Evolutionary conservation across 805 yeast species (phyloP), one percentile per base, ranked within the genome.

Genomic region (Danielia reshetovae): DNA sequence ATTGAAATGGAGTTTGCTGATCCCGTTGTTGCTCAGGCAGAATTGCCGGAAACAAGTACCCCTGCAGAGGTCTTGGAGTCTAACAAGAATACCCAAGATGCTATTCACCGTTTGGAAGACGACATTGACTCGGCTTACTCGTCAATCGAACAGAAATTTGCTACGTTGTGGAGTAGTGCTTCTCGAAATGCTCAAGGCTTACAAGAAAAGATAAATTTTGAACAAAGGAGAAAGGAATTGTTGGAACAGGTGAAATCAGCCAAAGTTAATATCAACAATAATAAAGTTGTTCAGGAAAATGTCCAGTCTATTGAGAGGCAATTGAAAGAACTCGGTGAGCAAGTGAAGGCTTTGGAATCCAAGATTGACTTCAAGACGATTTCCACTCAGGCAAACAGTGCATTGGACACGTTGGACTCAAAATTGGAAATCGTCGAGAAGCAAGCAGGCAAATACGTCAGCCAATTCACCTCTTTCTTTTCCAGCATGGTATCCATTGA

Each of bases 361-460:
- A 48, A 51, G 10, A 37, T 58, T 14, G 53, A 59, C 28, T 36
- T 62, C n/a, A 36, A 48, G 14, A 41, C 42, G 15, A 40, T 60
- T 21, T 40, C 55, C n/a, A 27, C 29, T 4, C 63, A 51, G 36
- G 86, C 83, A 46, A 70, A 69, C 29, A 76, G 74, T 24, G 68
- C 68, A 33, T 64, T 88, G 32, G 89, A 85, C 42, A 73, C 75
- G 6, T 68, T 89, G 40, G 97, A 88, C 55, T 62, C 74, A 7
- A 43, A 79, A 46, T 65, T 89, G 29, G 95, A 85, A 46, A 67
- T 68, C 34, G 79, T 86, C 6, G 96, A 89, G 54, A 74, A 72
- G 33, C 59, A 70, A 21, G 89, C 95, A 0, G 74, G 81, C 1
- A 64, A 65, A n/a, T 78, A 74, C 48, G 75, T 78, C 12, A 55